These are phyloP conservation scores for Cutaneotrichosporon sp. DNA, from an alignment of 1,284 basidiomycete genomes.

Conservation along the genomic window DNA sequence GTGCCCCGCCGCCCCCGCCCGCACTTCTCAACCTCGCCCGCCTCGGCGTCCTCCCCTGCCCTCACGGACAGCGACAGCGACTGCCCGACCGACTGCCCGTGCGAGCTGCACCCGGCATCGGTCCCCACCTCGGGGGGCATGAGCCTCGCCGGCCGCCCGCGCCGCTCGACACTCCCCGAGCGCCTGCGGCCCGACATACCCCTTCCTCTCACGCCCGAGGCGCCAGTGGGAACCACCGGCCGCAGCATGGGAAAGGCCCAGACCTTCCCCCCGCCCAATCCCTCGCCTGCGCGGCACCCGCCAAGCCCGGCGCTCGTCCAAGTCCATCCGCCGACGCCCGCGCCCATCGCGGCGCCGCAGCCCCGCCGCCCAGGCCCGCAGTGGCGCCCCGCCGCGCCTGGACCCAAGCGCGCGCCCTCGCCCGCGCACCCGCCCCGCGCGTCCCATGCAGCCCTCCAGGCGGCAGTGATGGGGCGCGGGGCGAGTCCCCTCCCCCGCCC, in stretches of 20 bases:
- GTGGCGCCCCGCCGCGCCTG: neutral
- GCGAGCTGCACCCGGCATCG: neutral
- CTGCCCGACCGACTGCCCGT: neutral
- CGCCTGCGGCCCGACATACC: neutral
- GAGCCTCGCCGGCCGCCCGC: neutral
- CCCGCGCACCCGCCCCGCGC: slow-evolving; percentile 4
- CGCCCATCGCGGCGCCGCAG: neutral
- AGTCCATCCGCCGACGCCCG: neutral
- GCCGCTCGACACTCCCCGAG: neutral
- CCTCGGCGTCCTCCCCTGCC: neutral
- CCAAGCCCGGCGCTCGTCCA: neutral
- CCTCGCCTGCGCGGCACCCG: neutral
- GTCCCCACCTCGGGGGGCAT: neutral
- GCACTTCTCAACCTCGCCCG: slow-evolving; percentile 12
- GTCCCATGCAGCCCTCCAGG: neutral
- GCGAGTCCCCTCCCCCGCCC: too few species aligned
- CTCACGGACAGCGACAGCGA: neutral
- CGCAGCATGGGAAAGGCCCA: neutral
- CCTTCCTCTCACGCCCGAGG: neutral
- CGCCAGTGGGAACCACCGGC: neutral
- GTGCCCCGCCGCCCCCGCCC: neutral
- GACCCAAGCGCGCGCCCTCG: slow-evolving; percentile 1
- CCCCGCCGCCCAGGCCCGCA: neutral
- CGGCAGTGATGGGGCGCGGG: neutral
- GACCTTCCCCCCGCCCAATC: neutral